Percentiles rank a stretch among this genome's conserved stretches.
These are phyloP conservation scores for Aspergillus avenaceus DNA, from an alignment of 495 filamentous ascomycete species.

Conservation along the genomic window DNA sequence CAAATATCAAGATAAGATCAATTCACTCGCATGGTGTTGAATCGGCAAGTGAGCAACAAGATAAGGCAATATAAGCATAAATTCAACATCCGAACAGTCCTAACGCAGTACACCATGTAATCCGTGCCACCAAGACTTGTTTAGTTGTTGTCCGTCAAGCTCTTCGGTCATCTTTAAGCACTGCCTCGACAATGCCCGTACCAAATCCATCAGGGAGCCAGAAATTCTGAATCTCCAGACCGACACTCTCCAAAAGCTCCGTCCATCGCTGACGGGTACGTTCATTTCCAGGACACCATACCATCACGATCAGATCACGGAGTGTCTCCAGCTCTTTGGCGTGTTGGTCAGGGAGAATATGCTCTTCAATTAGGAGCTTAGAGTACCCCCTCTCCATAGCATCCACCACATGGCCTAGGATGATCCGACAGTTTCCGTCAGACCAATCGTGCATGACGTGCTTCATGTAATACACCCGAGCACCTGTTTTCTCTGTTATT, in stretches of 20 bases:
- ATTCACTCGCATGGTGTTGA: no score
- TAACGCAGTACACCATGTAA: no score
- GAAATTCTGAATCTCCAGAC: conserved; percentile 25
- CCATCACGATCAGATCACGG: conserved; percentile 35
- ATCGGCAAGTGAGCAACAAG: no score
- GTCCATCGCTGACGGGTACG: conserved; percentile 27
- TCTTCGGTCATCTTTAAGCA: conserved; percentile 8
- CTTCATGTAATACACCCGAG: conserved; percentile 43
- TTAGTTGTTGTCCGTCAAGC: no score
- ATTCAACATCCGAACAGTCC: no score
- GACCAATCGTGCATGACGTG: conserved; percentile 46
- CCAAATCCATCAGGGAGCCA: conserved; percentile 18
- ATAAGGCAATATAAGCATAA: no score
- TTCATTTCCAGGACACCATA: conserved; percentile 22
- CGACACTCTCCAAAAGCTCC: conserved; percentile 23
- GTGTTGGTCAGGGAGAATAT: conserved; percentile 34
- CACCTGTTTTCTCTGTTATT: no score
- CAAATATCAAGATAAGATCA: no score
- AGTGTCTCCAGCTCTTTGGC: conserved; percentile 14
- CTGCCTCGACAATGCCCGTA: conserved; percentile 32
- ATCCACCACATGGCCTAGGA: conserved; percentile 24
- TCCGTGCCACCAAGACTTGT: no score
- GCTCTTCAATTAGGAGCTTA: conserved; percentile 35
- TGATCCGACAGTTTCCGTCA: conserved; percentile 28
- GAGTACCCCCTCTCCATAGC: conserved; percentile 40